Conservation (phyloP, 208 protist species). For the Phytomonas sp. region DNA sequence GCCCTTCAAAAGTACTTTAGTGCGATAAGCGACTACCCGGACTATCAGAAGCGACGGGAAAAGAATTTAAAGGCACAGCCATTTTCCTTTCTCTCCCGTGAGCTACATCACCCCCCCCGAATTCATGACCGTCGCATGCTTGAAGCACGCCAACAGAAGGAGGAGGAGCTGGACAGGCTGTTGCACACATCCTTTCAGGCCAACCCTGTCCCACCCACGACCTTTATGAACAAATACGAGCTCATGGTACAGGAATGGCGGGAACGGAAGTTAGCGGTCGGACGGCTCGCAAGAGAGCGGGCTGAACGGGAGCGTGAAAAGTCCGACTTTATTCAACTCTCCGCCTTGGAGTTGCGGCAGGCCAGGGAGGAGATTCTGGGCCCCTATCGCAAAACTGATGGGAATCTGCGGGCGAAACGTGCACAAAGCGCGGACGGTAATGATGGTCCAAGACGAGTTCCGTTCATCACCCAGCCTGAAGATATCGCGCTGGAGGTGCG, state of each 20-base stretch:
- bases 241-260: conserved; percentile 89
- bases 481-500: conserved; percentile 70
- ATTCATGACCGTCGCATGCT: conserved; percentile 37
- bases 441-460: background rate
- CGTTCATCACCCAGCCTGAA: conserved; percentile 4
- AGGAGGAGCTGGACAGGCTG: conserved; percentile 20
- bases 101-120: conserved; percentile 28
- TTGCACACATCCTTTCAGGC: conserved; percentile 33
- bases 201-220: conserved; percentile 67
- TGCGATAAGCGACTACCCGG: conserved; percentile 31
- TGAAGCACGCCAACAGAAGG: conserved; percentile 24
- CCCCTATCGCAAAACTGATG: conserved; percentile 21
- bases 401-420: conserved; percentile 18
- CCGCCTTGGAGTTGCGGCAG: conserved; percentile 37
- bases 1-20: conserved; percentile 53
- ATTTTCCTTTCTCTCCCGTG: conserved; percentile 63
- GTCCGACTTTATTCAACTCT: conserved; percentile 34
- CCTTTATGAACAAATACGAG: conserved; percentile 86
- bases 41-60: conserved; percentile 46
- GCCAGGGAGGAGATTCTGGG: conserved; percentile 50
- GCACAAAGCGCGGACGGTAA: conserved; percentile 26
- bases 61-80: conserved; percentile 24
- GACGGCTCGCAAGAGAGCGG: conserved; percentile 42
- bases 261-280: conserved; percentile 63
- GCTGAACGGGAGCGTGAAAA: conserved; percentile 53